These are phyloP conservation scores for Chamaenerion angustifolium DNA, from an alignment of 345 rosid genomes.

Conservation along the genomic window DNA sequence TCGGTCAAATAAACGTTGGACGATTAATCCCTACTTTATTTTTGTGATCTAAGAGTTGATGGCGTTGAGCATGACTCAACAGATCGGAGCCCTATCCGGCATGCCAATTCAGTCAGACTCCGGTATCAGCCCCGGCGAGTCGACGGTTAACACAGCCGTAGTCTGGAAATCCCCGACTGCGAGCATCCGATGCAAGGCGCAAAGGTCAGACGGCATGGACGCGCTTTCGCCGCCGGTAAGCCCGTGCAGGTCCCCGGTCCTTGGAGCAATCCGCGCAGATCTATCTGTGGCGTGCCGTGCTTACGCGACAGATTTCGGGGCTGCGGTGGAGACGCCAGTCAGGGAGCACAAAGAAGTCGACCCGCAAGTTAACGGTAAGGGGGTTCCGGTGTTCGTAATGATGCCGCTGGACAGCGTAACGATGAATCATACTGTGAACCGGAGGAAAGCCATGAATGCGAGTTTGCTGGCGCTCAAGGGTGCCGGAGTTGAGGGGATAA, in stretches of 20 bases:
- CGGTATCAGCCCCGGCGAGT: slow-evolving; percentile 13
- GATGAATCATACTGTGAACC: slow-evolving; percentile 52
- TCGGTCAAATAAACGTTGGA: too few species aligned
- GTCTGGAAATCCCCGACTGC: slow-evolving; percentile 34
- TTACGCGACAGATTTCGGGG: slow-evolving; percentile 15
- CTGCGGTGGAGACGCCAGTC: slow-evolving; percentile 9
- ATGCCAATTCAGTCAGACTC: slow-evolving; percentile 26
- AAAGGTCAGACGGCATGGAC: slow-evolving; percentile 15
- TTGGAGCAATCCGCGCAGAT: slow-evolving; percentile 38
- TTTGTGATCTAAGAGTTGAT: slow-evolving; percentile 7
- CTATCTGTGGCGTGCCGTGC: slow-evolving; percentile 21
- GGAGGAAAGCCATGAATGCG: slow-evolving; percentile 91
- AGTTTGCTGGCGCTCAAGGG: slow-evolving; percentile 89
- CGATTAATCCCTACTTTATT: too few species aligned
- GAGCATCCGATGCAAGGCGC: slow-evolving; percentile 19
- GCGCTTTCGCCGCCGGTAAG: slow-evolving; percentile 44
- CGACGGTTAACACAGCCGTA: slow-evolving; percentile 34
- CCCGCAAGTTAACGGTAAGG: slow-evolving; percentile 39
- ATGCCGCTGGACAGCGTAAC: slow-evolving; percentile 98
- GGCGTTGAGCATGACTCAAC: slow-evolving; percentile 64
- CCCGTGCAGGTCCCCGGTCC: slow-evolving; percentile 43
- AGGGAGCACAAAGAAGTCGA: slow-evolving; percentile 41
- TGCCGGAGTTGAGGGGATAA: slow-evolving; percentile 90
- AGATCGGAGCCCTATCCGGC: slow-evolving; percentile 58
- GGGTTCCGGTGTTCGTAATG: slow-evolving; percentile 96